Evolutionary conservation across 345 rosid genomes (phyloP).

Genomic region (Eucalyptus urophylla): DNA sequence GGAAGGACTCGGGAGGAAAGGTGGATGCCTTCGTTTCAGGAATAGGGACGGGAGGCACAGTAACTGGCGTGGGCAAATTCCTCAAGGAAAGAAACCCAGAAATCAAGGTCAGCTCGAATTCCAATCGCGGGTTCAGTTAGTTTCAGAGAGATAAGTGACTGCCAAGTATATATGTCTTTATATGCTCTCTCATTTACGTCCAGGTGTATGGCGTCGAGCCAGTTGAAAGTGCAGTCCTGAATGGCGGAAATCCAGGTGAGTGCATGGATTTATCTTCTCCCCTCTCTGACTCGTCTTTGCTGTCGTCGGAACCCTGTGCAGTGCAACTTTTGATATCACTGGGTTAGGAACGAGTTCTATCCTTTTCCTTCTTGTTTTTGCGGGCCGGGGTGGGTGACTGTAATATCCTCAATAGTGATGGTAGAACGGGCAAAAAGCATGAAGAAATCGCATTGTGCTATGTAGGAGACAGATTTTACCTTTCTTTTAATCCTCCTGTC

Average conservation of each 20-base stretch:
- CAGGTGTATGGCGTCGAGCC: conserved; percentile 40
- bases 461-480: not conserved
- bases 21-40: conserved; percentile 39
- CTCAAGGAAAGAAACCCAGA: conserved; percentile 54
- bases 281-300: not conserved
- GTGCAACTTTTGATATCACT: not conserved
- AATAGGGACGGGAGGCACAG: conserved; percentile 42
- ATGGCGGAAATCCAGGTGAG: conserved; percentile 23
- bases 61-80: conserved; percentile 51
- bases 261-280: not conserved
- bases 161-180: not conserved
- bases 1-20: conserved; percentile 24
- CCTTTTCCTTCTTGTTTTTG: not conserved
- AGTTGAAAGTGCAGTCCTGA: conserved; percentile 27
- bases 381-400: not conserved
- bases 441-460: not conserved
- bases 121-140: not conserved
- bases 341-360: not conserved
- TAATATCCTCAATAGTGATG: not conserved
- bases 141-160: not conserved
- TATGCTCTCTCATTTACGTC: not conserved
- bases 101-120: conserved; percentile 25
- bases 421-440: not conserved
- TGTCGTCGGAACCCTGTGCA: not conserved
- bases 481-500: not conserved